These are phyloP conservation scores for Suillus bovinus DNA, from an alignment of 768 basidiomycete genomes.

Conservation along the genomic window DNA sequence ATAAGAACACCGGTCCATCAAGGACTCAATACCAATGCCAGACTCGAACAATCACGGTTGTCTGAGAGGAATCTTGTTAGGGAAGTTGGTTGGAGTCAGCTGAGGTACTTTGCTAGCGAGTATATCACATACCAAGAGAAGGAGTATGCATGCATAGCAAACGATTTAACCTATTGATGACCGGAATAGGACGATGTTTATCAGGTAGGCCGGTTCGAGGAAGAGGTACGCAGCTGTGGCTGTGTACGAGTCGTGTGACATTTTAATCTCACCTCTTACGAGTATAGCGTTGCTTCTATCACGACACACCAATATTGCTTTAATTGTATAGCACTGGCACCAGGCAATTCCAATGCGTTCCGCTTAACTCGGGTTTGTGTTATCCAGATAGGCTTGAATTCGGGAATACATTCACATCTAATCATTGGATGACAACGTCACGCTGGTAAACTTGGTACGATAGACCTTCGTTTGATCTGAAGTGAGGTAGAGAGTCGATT, in stretches of 20 bases:
- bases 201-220: no score
- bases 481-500: no score
- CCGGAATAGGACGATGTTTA: not conserved
- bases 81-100: not conserved
- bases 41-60: not conserved
- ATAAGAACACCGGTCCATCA: no score
- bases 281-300: not conserved
- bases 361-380: not conserved
- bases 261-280: not conserved
- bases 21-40: not conserved
- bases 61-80: not conserved
- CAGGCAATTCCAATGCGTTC: not conserved
- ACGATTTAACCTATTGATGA: constrained; percentile 1
- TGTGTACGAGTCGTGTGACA: no score
- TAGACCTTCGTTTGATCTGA: no score
- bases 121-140: not conserved
- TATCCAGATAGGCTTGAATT: not conserved
- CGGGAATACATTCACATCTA: not conserved
- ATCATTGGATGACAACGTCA: no score
- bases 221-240: no score
- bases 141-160: not conserved
- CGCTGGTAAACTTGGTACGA: no score
- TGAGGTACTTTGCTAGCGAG: no score
- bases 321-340: not conserved
- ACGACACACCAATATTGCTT: not conserved